Base-by-base conservation (phyloP, 2,329 filamentous ascomycete genomes). In the Hymenoscyphus salicellus region DNA sequence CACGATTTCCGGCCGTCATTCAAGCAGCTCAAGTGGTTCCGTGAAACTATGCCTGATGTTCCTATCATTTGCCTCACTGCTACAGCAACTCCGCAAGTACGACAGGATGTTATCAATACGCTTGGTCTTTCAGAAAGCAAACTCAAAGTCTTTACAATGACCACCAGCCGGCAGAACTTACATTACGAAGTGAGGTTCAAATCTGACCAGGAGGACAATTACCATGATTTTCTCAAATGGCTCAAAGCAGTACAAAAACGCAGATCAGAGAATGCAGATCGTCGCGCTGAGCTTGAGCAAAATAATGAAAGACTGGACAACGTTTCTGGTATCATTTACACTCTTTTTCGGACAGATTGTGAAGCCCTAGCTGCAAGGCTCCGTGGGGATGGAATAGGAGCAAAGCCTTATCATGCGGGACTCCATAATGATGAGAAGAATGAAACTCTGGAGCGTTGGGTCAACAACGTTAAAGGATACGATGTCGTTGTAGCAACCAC, bases 1-100 rank as follows among this genome's bases (percentile, higher is more conserved):
- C 93, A 98, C 76, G 94, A 98, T 77, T 98, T 98, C 75, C 89
- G 94, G n/a, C 91, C 89, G 41, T 91, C 93, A 64, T 98, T 97
- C 78, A 93, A 95, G 74, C 86, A 89, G 23, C 83, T 98, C 6
- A 89, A 86, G 1, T 97, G 92, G 87, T 95, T 98, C 80, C 89
- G 91, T 70, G 83, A 86, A 58, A 87, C 87, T 5, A 93, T 95
- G 69, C 91, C 93, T 0, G 84, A 90, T 63, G 91, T 97, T 0
- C 93, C 94, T 4, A 90, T 98, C 67, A 97, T 95, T 77, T 96
- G 93, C 68, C 84, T 97, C 16, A 98, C 94, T 0, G 94, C 94
- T 0, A 98, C 94, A 0, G 94, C 94, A 14, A 97, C 95, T 28
- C 80, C 84, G 0, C 86, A 86, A 65, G 92, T 97, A 17, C 85